Percentiles rank a stretch among this genome's conserved stretches.
Evolutionary conservation across 2,329 filamentous ascomycete genomes (phyloP).

Genomic region (Hypoxylon sp.): DNA sequence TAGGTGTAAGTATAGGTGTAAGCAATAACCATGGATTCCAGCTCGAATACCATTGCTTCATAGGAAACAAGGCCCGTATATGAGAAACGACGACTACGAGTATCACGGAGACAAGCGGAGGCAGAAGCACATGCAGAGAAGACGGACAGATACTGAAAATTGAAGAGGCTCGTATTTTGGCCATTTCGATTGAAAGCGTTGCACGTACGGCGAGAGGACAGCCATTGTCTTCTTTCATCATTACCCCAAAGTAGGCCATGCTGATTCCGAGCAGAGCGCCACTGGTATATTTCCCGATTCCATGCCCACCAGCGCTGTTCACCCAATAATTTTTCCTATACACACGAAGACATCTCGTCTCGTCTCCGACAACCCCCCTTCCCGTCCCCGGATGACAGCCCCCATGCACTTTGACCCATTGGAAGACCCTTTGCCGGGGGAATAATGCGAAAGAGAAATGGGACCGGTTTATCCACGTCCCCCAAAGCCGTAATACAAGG

Average conservation of each 20-base stretch:
- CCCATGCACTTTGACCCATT: slow-evolving; percentile 19
- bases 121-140: neutral
- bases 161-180: slow-evolving; percentile 30
- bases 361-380: slow-evolving; percentile 19
- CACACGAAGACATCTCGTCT: slow-evolving; percentile 19
- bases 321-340: slow-evolving; percentile 33
- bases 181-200: slow-evolving; percentile 30
- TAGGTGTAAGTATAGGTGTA: neutral
- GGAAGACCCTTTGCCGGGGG: slow-evolving; percentile 29
- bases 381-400: slow-evolving; percentile 23
- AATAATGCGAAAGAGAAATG: slow-evolving; percentile 33
- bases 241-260: slow-evolving; percentile 26
- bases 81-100: neutral
- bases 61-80: neutral
- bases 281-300: slow-evolving; percentile 21
- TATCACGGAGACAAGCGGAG: slow-evolving; percentile 2
- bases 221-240: slow-evolving; percentile 12
- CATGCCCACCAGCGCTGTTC: slow-evolving; percentile 19
- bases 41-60: neutral
- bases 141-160: slow-evolving; percentile 9
- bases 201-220: slow-evolving; percentile 30
- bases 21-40: neutral
- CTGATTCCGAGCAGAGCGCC: slow-evolving; percentile 17
- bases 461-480: slow-evolving; percentile 28
- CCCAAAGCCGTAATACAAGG: slow-evolving; percentile 32